A percentile compares a stretch with the other conserved stretches of the same genome.
phyloP scores from a whole-genome alignment of 495 filamentous ascomycete species.

The Neurospora sp. region DNA sequence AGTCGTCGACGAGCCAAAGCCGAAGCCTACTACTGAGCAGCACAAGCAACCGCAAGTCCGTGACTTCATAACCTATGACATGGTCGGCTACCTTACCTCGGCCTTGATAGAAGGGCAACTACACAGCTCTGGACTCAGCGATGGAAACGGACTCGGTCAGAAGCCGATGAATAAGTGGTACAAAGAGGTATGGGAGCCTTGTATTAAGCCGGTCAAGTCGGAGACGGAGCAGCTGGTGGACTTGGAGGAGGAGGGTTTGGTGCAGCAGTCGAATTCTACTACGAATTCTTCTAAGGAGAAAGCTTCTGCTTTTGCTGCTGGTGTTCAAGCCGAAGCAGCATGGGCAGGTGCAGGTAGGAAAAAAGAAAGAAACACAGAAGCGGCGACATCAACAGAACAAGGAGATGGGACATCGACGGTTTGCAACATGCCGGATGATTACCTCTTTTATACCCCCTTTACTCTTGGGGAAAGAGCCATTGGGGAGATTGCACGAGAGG shows the following conservation, averaged over 20 bases:
- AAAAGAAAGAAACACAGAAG: background rate
- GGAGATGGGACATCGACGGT: background rate
- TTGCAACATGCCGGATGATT: constrained; percentile 19
- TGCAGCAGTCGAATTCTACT: background rate
- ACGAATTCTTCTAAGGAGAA: background rate
- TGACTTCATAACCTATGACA: constrained; percentile 19
- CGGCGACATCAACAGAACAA: background rate
- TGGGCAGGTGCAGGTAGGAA: background rate
- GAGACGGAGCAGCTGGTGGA: background rate
- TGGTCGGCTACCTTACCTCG: constrained; percentile 17
- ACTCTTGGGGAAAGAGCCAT: constrained; percentile 20
- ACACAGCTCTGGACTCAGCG: constrained; percentile 15
- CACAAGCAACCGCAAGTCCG: background rate
- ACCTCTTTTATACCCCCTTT: constrained; percentile 28
- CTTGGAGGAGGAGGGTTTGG: background rate
- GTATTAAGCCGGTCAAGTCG: constrained; percentile 2
- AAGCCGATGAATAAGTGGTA: constrained; percentile 12
- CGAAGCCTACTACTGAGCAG: background rate
- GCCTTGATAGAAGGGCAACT: constrained; percentile 27
- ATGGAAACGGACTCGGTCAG: constrained; percentile 21
- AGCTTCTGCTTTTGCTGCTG: background rate
- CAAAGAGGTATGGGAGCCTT: constrained; percentile 20
- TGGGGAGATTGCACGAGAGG: constrained; percentile 21
- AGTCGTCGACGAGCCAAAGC: background rate
- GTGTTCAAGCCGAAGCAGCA: background rate